Evolutionary conservation across 2,329 filamentous ascomycete genomes (phyloP), one percentile per base, ranked within the genome.

Genomic region (Arthroderma uncinatum): DNA sequence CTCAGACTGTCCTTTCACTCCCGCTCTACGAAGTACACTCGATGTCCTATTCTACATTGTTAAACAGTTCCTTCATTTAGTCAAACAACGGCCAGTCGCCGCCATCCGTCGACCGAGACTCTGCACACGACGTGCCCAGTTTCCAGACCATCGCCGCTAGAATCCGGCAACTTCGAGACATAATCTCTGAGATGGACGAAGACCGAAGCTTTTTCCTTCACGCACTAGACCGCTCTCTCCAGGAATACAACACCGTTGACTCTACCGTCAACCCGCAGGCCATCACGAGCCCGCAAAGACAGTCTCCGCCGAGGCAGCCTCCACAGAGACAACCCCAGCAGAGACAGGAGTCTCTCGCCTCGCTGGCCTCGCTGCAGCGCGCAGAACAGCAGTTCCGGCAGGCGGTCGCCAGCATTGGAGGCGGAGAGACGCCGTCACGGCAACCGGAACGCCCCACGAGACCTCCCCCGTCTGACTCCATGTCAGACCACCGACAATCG

Each of bases 401-500:
- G 50, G 50, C 50, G 21, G 34, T 39, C 50, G 30, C 50, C 33
- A 39, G 36, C 12, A 39, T 53, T 14, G 50, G 36, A 14, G 50
- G 19, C 5, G 50, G 7, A 37, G 50, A 53, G 33, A 2, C 30
- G 9, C 12, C 30, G 8, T 6, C 36, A 25, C 50, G 50, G 30
- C 30, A 53, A 7, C 36, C 30, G 12, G 50, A 30, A 28, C 40
- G 40, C 19, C 10, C 40, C n/a, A 14, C 47, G 6, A 30, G 47
- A 19, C 16, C 47, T 19, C 47, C 47, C n/a, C 47, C 47, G 14
- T 16, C 25, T 4, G 47, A 50, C 25, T 33, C 47, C 14, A 50
- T 33, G 47, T 30, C 47, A 33, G 53, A 55, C 33, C 44, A 54
- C 33, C 56, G 59, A 50, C 53, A 71, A 58, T 73, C 73, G 53